Conservation (phyloP, 305 asterid species). For the Nicotiana rustica region DNA sequence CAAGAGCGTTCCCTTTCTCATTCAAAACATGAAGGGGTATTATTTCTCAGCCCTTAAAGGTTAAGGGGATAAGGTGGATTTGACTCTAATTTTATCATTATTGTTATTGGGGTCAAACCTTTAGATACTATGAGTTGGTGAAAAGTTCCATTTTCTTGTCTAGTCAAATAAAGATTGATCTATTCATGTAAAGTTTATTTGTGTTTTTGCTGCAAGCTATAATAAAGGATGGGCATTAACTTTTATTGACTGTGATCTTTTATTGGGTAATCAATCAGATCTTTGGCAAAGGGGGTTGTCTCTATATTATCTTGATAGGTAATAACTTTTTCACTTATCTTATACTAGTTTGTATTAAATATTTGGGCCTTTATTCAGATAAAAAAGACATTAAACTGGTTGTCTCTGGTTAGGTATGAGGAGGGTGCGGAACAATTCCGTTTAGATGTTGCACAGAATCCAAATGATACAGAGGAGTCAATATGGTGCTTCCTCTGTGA, state of each 20-base stretch:
- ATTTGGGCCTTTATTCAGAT: conserved; percentile 10
- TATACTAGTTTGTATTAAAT: neutral
- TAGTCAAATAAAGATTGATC: neutral
- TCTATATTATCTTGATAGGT: conserved; percentile 83
- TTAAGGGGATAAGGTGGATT: too few relatives aligned
- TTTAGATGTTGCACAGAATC: conserved; percentile 87
- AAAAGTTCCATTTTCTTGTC: neutral
- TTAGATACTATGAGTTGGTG: neutral
- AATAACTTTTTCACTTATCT: conserved; percentile 32
- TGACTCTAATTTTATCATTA: too few relatives aligned
- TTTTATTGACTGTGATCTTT: conserved; percentile 46
- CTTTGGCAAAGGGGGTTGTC: conserved; percentile 96
- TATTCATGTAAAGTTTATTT: neutral
- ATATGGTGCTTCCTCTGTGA: conserved; percentile 98
- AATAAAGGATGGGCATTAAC: neutral
- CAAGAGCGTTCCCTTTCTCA: too few relatives aligned
- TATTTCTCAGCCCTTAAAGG: too few relatives aligned
- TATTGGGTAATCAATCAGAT: conserved; percentile 73
- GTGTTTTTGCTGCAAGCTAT: neutral
- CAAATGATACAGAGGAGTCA: conserved; percentile 94
- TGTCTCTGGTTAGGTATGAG: conserved; percentile 59
- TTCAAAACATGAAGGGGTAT: too few relatives aligned
- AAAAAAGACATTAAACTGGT: conserved; percentile 30
- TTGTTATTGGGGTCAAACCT: too few relatives aligned
- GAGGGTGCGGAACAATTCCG: conserved; percentile 88